A percentile compares a stretch with the other conserved stretches of the same genome.
phyloP scores from a whole-genome alignment of 2,329 filamentous ascomycete species.

The Alternaria atra region DNA sequence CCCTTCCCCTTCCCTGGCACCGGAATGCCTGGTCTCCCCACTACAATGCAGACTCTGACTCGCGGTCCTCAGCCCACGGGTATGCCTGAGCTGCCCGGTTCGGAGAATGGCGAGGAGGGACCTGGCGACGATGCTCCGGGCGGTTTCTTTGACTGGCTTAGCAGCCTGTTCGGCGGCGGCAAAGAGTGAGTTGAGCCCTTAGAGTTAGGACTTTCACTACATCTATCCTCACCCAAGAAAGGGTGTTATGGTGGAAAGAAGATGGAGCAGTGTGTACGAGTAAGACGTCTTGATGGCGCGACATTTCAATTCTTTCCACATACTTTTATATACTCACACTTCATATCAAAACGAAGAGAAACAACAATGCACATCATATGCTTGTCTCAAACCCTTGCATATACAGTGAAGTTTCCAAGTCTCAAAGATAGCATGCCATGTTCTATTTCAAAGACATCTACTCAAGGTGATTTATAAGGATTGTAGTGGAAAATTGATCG shows the following conservation, averaged over 20 bases:
- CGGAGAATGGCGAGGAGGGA: not conserved
- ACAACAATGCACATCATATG: not conserved
- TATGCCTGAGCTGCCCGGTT: constrained; percentile 6
- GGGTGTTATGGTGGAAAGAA: not conserved
- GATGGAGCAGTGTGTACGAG: not conserved
- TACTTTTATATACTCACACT: not conserved
- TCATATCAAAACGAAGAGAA: not conserved
- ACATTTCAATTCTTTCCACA: not conserved
- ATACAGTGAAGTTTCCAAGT: not conserved
- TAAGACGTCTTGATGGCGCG: constrained; percentile 5
- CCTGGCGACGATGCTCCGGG: constrained; percentile 9
- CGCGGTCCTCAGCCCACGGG: constrained; percentile 23
- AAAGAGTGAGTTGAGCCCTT: constrained; percentile 8
- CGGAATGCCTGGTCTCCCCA: constrained; percentile 11
- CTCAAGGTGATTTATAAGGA: constrained; percentile 1
- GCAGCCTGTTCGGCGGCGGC: constrained; percentile 9
- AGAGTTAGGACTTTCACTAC: not conserved
- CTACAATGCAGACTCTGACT: constrained; percentile 20
- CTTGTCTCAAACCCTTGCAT: not conserved
- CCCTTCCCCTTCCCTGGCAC: constrained; percentile 6
- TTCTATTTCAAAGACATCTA: not conserved
- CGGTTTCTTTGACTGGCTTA: constrained; percentile 18
- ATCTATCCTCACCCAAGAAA: not conserved
- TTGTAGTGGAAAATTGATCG: constrained; percentile 23
- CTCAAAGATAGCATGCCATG: not conserved